phyloP scores from a whole-genome alignment of 2,329 filamentous ascomycete genomes.

The Annulohypoxylon truncatum region DNA sequence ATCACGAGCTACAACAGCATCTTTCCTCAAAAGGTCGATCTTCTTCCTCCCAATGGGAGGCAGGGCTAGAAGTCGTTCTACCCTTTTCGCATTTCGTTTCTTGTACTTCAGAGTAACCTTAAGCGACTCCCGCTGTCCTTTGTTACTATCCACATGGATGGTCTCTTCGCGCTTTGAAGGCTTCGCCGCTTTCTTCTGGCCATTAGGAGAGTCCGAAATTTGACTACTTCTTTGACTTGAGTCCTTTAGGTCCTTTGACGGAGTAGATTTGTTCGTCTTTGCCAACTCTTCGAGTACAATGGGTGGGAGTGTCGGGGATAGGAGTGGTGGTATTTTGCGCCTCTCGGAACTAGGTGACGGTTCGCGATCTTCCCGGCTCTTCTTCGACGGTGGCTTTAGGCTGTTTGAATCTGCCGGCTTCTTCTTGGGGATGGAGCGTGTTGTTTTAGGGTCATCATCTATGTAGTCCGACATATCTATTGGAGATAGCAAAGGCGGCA shows the following conservation, averaged over 20 bases:
- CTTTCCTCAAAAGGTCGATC: slow-evolving; percentile 54
- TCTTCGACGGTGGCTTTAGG: slow-evolving; percentile 45
- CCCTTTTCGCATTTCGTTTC: slow-evolving; percentile 58
- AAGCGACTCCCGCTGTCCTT: slow-evolving; percentile 47
- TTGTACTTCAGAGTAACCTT: slow-evolving; percentile 63
- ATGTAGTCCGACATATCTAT: slow-evolving; percentile 57
- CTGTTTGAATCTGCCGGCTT: slow-evolving; percentile 48
- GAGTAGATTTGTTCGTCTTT: slow-evolving; percentile 50
- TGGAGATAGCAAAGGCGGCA: slow-evolving; percentile 67
- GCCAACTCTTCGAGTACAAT: slow-evolving; percentile 62
- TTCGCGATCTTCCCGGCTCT: slow-evolving; percentile 47
- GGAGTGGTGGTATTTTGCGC: slow-evolving; percentile 60
- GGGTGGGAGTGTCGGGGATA: slow-evolving; percentile 68
- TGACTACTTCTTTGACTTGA: slow-evolving; percentile 44
- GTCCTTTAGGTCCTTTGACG: slow-evolving; percentile 47
- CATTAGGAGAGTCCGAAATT: slow-evolving; percentile 49
- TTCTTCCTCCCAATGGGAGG: slow-evolving; percentile 53
- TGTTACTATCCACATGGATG: slow-evolving; percentile 48
- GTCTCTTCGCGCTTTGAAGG: slow-evolving; percentile 50
- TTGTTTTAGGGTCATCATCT: slow-evolving; percentile 45
- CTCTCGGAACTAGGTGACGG: slow-evolving; percentile 52
- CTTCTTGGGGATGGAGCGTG: slow-evolving; percentile 50
- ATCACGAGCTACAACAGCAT: slow-evolving; percentile 47
- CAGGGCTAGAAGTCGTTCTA: slow-evolving; percentile 61
- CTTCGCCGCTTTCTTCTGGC: slow-evolving; percentile 53